These are phyloP conservation scores for Fraxinus americana DNA, from an alignment of 257 asterid genomes.

Conservation along the genomic window DNA sequence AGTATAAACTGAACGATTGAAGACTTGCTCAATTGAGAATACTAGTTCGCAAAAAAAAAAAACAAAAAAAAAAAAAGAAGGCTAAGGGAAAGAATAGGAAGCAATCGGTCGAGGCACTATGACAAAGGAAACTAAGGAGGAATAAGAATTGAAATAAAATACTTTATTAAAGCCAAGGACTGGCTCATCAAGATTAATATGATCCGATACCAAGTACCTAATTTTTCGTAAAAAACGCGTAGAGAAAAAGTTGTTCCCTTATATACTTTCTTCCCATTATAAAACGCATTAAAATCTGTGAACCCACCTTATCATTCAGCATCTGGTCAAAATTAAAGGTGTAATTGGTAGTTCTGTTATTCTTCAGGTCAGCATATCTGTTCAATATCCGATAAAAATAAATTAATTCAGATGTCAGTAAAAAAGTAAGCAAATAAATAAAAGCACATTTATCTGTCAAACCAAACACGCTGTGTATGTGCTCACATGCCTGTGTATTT, in stretches of 20 bases:
- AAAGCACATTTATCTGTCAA: neutral
- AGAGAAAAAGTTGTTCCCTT: neutral
- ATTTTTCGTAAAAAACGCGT: neutral
- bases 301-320: conserved; percentile 88
- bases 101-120: neutral
- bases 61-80: conserved; percentile 5
- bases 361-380: conserved; percentile 97
- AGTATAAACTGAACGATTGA: conserved; percentile 15
- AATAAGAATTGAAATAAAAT: neutral
- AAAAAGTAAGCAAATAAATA: neutral
- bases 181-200: neutral
- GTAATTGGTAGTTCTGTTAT: conserved; percentile 83
- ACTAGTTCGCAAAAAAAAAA: neutral
- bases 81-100: neutral
- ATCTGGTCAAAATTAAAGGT: conserved; percentile 89
- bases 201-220: neutral
- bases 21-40: neutral
- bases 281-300: conserved; percentile 5
- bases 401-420: conserved; percentile 15
- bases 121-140: neutral
- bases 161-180: neutral
- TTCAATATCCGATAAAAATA: conserved; percentile 25
- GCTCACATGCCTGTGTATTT: conserved; percentile 11
- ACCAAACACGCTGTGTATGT: neutral
- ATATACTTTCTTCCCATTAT: neutral